A percentile compares a stretch with the other conserved stretches of the same genome.
These are phyloP conservation scores for Zasmidium angulare DNA, from an alignment of 2,329 filamentous ascomycete genomes.

Conservation along the genomic window DNA sequence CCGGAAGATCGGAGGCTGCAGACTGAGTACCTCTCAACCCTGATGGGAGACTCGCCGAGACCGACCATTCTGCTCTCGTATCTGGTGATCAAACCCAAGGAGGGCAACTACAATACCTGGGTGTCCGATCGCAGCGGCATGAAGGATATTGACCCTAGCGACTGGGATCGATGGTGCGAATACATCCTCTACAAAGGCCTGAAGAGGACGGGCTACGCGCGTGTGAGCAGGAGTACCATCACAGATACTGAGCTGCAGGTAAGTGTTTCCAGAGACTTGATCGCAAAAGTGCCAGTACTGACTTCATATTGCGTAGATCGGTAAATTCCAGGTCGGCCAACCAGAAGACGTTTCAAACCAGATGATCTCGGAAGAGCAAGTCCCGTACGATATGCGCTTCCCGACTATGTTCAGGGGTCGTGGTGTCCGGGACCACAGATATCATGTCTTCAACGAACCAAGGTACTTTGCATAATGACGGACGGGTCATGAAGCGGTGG, in stretches of 20 bases:
- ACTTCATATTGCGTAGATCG: conserved; percentile 54
- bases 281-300: conserved; percentile 3
- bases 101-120: conserved; percentile 97
- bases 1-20: conserved; percentile 86
- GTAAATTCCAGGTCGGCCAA: conserved; percentile 85
- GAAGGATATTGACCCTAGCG: conserved; percentile 87
- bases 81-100: conserved; percentile 81
- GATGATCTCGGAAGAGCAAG: conserved; percentile 68
- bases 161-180: conserved; percentile 99
- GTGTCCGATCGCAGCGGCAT: conserved; percentile 84
- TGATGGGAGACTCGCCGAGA: conserved; percentile 80
- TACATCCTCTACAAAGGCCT: conserved; percentile 95
- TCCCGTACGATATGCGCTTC: conserved; percentile 78
- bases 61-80: conserved; percentile 87
- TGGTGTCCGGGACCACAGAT: conserved; percentile 83
- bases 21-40: conserved; percentile 76
- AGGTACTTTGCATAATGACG: conserved; percentile 55
- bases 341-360: conserved; percentile 61
- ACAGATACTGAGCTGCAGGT: conserved; percentile 96
- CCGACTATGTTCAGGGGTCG: conserved; percentile 79
- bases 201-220: conserved; percentile 81
- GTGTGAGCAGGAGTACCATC: conserved; percentile 84
- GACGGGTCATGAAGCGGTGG: neutral
- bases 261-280: conserved; percentile 28
- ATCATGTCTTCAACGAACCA: conserved; percentile 94